Percentiles rank a stretch among this genome's conserved stretches.
These are phyloP conservation scores for Pyrenula aspistea DNA, from an alignment of 495 filamentous ascomycete species.

Conservation along the genomic window DNA sequence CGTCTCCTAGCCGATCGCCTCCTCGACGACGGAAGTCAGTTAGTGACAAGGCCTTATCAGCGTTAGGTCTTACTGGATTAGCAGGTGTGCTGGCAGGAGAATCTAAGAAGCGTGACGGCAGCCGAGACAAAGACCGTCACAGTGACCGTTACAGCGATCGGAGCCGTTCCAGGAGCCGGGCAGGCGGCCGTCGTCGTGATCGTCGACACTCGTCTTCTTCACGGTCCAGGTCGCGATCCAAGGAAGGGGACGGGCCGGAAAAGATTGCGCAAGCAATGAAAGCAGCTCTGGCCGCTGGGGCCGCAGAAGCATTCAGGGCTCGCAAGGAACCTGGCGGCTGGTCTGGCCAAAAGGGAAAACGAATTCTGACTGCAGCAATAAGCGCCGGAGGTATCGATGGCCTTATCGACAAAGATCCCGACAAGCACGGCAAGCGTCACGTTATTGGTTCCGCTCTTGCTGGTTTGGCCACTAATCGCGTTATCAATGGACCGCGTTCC, in stretches of 20 bases:
- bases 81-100: slow-evolving; percentile 20
- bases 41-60: slow-evolving; percentile 55
- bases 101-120: slow-evolving; percentile 7
- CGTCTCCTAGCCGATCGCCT: slow-evolving; percentile 27
- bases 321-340: slow-evolving; percentile 77
- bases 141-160: slow-evolving; percentile 14
- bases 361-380: slow-evolving; percentile 75
- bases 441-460: slow-evolving; percentile 68
- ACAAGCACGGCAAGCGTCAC: slow-evolving; percentile 57
- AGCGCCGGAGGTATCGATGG: slow-evolving; percentile 76
- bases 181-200: slow-evolving; percentile 32
- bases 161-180: slow-evolving; percentile 10
- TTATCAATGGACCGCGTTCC: slow-evolving; percentile 67
- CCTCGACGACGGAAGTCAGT: slow-evolving; percentile 55
- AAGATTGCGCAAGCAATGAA: slow-evolving; percentile 73
- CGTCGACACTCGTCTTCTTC: slow-evolving; percentile 42
- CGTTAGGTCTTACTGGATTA: slow-evolving; percentile 52
- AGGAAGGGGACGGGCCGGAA: slow-evolving; percentile 29
- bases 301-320: slow-evolving; percentile 74
- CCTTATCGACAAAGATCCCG: slow-evolving; percentile 56
- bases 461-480: slow-evolving; percentile 68
- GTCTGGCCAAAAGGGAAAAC: slow-evolving; percentile 76
- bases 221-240: slow-evolving; percentile 36
- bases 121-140: slow-evolving; percentile 13
- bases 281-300: slow-evolving; percentile 75